Evolutionary conservation across 1,284 basidiomycete genomes (phyloP).

Genomic region (Boletus subluridellus): DNA sequence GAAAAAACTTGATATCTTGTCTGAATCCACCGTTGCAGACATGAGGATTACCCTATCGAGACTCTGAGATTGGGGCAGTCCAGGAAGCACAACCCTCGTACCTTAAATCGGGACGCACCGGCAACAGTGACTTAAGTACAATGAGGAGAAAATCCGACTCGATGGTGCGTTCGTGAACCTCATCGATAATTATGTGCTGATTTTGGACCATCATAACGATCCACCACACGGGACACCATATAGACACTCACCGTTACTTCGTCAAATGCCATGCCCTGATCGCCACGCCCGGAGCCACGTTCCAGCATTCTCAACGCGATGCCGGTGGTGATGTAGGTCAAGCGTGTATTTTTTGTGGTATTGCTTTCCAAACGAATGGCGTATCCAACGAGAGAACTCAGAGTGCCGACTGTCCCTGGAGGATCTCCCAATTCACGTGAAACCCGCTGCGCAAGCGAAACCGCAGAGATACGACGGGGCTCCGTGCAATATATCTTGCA

Average conservation of each 20-base stretch:
- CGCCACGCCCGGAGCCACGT: constrained; percentile 61
- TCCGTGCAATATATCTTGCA: constrained; percentile 98
- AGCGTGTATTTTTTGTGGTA: constrained; percentile 73
- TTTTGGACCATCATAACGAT: constrained; percentile 6
- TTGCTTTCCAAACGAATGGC: constrained; percentile 93
- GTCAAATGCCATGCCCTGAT: constrained; percentile 79
- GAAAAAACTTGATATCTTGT: constrained; percentile 93
- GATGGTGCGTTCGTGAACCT: constrained; percentile 93
- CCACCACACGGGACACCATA: not conserved
- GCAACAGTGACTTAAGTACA: constrained; percentile 86
- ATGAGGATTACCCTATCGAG: constrained; percentile 83
- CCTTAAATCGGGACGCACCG: constrained; percentile 82
- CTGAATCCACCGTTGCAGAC: constrained; percentile 95
- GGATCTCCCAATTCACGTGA: constrained; percentile 91
- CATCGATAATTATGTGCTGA: constrained; percentile 62
- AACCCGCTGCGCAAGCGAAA: constrained; percentile 95
- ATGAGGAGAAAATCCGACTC: constrained; percentile 98
- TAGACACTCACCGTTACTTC: constrained; percentile 75
- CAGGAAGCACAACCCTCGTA: constrained; percentile 31
- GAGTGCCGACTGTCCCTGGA: constrained; percentile 75
- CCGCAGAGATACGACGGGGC: constrained; percentile 94
- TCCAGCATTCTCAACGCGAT: constrained; percentile 98
- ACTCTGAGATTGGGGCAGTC: not conserved
- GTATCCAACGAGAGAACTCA: constrained; percentile 86
- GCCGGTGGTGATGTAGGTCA: constrained; percentile 91